Evolutionary conservation across 805 yeast species (phyloP), one percentile per base, ranked within the genome.

Genomic region (Kodamaea restingae): DNA sequence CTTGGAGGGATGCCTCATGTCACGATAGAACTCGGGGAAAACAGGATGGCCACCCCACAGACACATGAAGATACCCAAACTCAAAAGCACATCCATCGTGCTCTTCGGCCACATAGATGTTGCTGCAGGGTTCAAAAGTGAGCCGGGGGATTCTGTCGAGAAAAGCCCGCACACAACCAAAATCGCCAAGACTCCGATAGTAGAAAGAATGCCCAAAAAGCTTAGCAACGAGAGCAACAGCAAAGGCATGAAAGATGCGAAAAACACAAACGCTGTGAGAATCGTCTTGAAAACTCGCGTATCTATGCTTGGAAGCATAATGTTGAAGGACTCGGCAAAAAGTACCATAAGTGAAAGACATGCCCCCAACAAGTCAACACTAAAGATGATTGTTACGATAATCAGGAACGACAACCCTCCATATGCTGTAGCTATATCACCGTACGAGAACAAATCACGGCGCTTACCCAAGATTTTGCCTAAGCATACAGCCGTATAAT

Each of bases 41-140:
- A 84, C 81, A 1, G 88, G 86, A 55, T 84, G 91, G 2, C 93
- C 93, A 41, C 91, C 91, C 78, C 86, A 84, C 9, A 88, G 88
- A 3, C 90, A 88, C 71, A 84, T 74, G 42, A 80, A 70, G 20
- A 84, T 69, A 2, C 91, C 91, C 40, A 81, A 61, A 7, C 83
- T 71, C 34, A 84, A 71, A 33, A 83, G 65, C 34, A 84, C 70
- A 44, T 75, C 77, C 14, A 17, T 18, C 4, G 70, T 58, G 11
- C 62, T 50, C 7, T 74, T 65, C 2, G 96, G 96, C 71, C 78
- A 79, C 43, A 83, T 31, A 45, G 80, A 75, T 0, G 93, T 83
- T 4, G 75, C 72, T 73, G 81, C 81, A 9, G 81, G 78, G 14
- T 65, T 52, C 12, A 80, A 38, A 32, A 88, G 65, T 0, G 95